Conservation (phyloP, 345 rosid genomes). For the Euphorbia pulcherrima region DNA sequence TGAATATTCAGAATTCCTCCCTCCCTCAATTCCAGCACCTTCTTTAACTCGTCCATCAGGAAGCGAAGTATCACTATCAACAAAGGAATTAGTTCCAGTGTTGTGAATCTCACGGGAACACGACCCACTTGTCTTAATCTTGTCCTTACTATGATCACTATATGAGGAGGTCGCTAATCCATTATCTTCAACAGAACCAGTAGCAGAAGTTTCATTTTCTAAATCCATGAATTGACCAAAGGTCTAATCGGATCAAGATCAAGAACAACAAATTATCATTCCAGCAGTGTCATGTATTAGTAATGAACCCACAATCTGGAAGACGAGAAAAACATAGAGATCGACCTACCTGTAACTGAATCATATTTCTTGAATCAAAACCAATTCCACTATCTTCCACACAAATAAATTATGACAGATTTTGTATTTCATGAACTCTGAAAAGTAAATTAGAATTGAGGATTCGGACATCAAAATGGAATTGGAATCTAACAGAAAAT, state of each 20-base stretch:
- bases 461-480: constrained; percentile 10
- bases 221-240: constrained; percentile 35
- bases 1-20: constrained; percentile 12
- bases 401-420: neutral
- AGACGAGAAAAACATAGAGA: constrained; percentile 10
- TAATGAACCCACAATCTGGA: constrained; percentile 34
- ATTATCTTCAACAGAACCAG: constrained; percentile 53
- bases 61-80: constrained; percentile 5
- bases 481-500: neutral
- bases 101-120: constrained; percentile 27
- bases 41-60: constrained; percentile 19
- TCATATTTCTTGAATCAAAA: constrained; percentile 12
- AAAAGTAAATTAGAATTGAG: constrained; percentile 5
- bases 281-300: constrained; percentile 39
- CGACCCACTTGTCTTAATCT: constrained; percentile 35
- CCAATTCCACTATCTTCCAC: constrained; percentile 4
- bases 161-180: constrained; percentile 18
- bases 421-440: constrained; percentile 5
- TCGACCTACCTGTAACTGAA: constrained; percentile 13
- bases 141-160: constrained; percentile 18
- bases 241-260: constrained; percentile 44
- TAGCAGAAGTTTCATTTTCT: constrained; percentile 37
- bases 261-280: constrained; percentile 49
- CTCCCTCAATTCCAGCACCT: constrained; percentile 19
- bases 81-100: constrained; percentile 16